Percentiles rank a stretch among this genome's conserved stretches.
phyloP scores from a whole-genome alignment of 2,329 filamentous ascomycete genomes.

The Diaporthe helianthi region DNA sequence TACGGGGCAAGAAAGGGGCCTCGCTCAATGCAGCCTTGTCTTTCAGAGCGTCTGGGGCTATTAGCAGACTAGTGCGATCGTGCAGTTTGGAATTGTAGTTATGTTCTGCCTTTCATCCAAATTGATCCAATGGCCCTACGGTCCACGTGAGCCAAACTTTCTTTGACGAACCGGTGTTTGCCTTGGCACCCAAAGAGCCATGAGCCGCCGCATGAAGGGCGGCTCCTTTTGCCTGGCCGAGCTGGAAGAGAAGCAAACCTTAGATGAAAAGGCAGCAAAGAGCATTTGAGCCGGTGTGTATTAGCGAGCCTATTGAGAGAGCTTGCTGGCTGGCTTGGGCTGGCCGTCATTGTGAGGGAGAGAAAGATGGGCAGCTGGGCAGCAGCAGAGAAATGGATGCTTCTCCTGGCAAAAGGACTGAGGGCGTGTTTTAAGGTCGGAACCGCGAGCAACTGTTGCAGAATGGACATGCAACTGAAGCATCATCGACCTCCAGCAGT shows the following conservation, averaged over 20 bases:
- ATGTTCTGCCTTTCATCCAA: slow-evolving; percentile 1
- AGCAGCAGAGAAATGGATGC: background rate
- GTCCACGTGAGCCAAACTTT: background rate
- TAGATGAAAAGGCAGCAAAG: slow-evolving; percentile 24
- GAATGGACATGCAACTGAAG: background rate
- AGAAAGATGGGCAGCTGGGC: background rate
- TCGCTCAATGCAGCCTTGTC: background rate
- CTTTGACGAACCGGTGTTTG: slow-evolving; percentile 7
- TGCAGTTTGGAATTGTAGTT: background rate
- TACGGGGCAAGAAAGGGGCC: background rate
- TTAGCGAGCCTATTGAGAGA: background rate
- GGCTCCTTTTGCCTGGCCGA: background rate
- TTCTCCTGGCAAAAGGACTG: background rate
- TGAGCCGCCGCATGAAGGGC: background rate
- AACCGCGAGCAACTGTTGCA: slow-evolving; percentile 17
- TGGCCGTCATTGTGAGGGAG: slow-evolving; percentile 4
- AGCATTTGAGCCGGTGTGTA: background rate
- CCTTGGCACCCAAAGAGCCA: slow-evolving; percentile 30
- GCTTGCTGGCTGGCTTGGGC: background rate
- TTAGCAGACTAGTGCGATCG: background rate
- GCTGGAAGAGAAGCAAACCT: slow-evolving; percentile 28
- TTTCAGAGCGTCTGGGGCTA: background rate
- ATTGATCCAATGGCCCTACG: background rate
- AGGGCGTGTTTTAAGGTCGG: slow-evolving; percentile 16
- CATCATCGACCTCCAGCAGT: background rate